Evolutionary conservation across 2,329 filamentous ascomycete species (phyloP), one percentile per base, ranked within the genome.

Genomic region (Cladosporium sp.): DNA sequence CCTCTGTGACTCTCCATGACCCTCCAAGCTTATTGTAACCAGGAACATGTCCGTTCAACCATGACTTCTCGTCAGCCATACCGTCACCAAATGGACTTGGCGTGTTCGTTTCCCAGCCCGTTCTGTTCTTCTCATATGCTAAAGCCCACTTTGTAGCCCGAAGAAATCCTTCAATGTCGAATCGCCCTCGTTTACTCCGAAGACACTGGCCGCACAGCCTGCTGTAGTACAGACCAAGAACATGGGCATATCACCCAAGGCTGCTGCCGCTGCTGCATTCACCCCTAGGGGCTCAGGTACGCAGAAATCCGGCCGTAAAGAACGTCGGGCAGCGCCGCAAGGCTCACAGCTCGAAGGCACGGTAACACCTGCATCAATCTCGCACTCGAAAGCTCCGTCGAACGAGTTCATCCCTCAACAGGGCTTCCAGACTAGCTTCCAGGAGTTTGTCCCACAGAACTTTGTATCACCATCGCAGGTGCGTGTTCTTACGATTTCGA

Each of bases 91-190:
- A 76, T 65, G 74, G 73, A n/a, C 66, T 71, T 58, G 68, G 51
- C 64, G 39, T 67, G 71, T 73, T 51, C 68, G 72, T 70, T 28
- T n/a, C 30, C 32, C 46, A 18, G 3, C 23, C 21, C 63, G 34
- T 21, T 26, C 28, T 8, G 2, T 28, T 30, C 14, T 23, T 23
- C 25, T 32, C 26, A 26, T 26, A 26, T 62, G 43, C 43, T 48
- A 34, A 63, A 63, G 65, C 34, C 21, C 34, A 32, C 30, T n/a
- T 26, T 36, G 25, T 61, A 73, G 69, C 14, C 62, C 68, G 26
- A 92, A 92, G 79, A 95, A 93, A 78, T 84, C 90, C 30, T 69
- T 99, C 70, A 99, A 96, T 78, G 95, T 97, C 74, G 95, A 98
- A 74, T 98, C 95, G 10, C 94, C 95, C 14, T 92, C 94, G 57